A percentile compares a stretch with the other conserved stretches of the same genome.
phyloP scores from a whole-genome alignment of 2,329 filamentous ascomycete genomes.

The Sclerotinia borealis region DNA sequence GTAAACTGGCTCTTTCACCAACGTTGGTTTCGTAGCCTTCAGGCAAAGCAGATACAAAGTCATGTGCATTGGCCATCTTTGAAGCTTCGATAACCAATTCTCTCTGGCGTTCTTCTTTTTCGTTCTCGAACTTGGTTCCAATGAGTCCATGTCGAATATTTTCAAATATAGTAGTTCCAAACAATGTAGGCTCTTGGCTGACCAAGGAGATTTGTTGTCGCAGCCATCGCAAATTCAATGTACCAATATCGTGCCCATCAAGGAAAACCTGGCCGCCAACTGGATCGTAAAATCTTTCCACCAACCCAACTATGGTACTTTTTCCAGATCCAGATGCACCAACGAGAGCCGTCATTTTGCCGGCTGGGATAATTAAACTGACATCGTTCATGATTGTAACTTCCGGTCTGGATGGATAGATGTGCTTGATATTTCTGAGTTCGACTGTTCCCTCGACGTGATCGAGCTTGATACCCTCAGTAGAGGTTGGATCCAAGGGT shows the following conservation, averaged over 20 bases:
- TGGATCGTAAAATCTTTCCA: constrained; percentile 92
- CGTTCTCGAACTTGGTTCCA: constrained; percentile 69
- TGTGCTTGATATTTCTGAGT: constrained; percentile 78
- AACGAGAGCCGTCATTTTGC: constrained; percentile 88
- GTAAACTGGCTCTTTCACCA: constrained; percentile 86
- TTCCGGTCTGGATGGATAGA: constrained; percentile 89
- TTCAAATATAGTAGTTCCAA: constrained; percentile 79
- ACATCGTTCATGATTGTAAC: constrained; percentile 84
- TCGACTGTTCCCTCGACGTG: constrained; percentile 72
- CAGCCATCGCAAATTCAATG: constrained; percentile 82
- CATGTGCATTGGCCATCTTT: constrained; percentile 87
- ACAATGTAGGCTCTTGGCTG: constrained; percentile 87
- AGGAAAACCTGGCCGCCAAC: constrained; percentile 72
- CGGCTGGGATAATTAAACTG: constrained; percentile 71
- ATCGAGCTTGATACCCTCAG: constrained; percentile 67
- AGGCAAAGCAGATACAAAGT: constrained; percentile 76
- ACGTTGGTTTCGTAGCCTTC: constrained; percentile 91
- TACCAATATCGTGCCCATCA: constrained; percentile 76
- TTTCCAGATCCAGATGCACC: constrained; percentile 94
- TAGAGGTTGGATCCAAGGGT: constrained; percentile 70
- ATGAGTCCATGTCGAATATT: constrained; percentile 91
- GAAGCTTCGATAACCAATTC: constrained; percentile 75
- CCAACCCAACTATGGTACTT: constrained; percentile 85
- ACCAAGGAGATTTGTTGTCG: constrained; percentile 89
- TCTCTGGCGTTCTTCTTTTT: constrained; percentile 59